Evolutionary conservation across 1,284 basidiomycete genomes (phyloP).

Genomic region (Ganoderma lingzhi): DNA sequence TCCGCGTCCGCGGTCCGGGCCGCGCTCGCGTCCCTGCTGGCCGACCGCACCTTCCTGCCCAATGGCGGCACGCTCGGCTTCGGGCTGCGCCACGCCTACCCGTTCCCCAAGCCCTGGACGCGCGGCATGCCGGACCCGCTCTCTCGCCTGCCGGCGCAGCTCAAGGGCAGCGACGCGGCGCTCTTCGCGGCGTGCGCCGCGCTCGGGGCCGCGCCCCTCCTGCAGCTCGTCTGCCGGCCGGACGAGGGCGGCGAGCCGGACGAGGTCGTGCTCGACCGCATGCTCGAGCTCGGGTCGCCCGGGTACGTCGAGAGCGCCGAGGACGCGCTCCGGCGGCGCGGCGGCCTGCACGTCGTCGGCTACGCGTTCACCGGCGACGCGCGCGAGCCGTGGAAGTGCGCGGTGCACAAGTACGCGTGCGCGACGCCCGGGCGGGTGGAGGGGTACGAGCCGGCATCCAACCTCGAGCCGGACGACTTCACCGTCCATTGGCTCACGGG

Average conservation of each 20-base stretch:
- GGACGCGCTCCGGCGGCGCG: background rate
- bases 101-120: slow-evolving; percentile 7
- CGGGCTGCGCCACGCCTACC: slow-evolving; percentile 45
- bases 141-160: slow-evolving; percentile 5
- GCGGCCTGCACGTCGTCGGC: background rate
- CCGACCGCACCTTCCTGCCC: slow-evolving; percentile 36
- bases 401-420: too few species aligned
- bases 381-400: background rate
- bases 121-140: background rate
- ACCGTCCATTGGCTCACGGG: background rate
- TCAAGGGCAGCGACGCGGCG: slow-evolving; percentile 32
- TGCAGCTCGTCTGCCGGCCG: slow-evolving; percentile 10
- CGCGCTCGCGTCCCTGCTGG: slow-evolving; percentile 30
- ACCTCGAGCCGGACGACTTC: background rate
- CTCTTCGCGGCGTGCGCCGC: slow-evolving; percentile 14
- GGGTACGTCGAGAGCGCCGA: background rate
- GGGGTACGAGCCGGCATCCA: background rate
- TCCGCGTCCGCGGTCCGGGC: background rate
- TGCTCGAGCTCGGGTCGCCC: background rate
- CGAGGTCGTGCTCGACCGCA: background rate
- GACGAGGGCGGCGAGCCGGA: background rate
- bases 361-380: background rate
- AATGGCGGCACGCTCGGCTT: slow-evolving; percentile 47
- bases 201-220: slow-evolving; percentile 15
- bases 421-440: too few species aligned